Percentiles rank a stretch among this genome's conserved stretches.
These are phyloP conservation scores for Meyerozyma sp. DNA, from an alignment of 1,139 yeast genomes.

Conservation along the genomic window DNA sequence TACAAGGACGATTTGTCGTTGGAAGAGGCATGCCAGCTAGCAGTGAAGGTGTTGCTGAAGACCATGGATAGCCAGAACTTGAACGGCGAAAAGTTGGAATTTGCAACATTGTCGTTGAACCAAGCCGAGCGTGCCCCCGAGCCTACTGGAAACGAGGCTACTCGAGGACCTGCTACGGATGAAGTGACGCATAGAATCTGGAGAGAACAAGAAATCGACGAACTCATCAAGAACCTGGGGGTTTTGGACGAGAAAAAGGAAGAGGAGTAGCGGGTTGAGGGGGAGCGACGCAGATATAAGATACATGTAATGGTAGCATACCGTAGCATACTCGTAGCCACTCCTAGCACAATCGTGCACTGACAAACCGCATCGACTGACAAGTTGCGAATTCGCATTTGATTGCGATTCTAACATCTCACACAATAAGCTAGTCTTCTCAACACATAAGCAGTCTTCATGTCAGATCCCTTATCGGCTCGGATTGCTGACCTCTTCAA, in stretches of 20 bases:
- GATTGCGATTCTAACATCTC: no score
- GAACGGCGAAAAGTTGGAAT: slow-evolving; percentile 84
- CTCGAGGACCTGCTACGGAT: slow-evolving; percentile 18
- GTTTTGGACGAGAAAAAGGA: slow-evolving; percentile 44
- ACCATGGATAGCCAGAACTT: slow-evolving; percentile 89
- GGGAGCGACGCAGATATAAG: neutral
- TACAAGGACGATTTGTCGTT: slow-evolving; percentile 77
- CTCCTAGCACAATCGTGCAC: neutral
- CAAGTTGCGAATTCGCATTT: neutral
- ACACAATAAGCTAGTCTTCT: neutral
- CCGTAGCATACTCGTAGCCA: neutral
- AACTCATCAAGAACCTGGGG: slow-evolving; percentile 68
- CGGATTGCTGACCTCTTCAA: neutral
- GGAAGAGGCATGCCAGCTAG: slow-evolving; percentile 80
- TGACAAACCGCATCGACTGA: neutral
- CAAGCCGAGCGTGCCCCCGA: slow-evolving; percentile 15
- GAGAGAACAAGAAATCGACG: slow-evolving; percentile 73
- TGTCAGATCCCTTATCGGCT: neutral
- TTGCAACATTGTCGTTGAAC: slow-evolving; percentile 65
- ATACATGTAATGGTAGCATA: neutral
- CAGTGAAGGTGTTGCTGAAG: slow-evolving; percentile 86
- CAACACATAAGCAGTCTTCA: no score
- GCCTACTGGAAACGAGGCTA: neutral
- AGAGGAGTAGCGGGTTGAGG: slow-evolving; percentile 5
- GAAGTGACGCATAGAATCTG: slow-evolving; percentile 68